Conservation (phyloP, 2,329 filamentous ascomycete genomes). For the Penicillium palitans region DNA sequence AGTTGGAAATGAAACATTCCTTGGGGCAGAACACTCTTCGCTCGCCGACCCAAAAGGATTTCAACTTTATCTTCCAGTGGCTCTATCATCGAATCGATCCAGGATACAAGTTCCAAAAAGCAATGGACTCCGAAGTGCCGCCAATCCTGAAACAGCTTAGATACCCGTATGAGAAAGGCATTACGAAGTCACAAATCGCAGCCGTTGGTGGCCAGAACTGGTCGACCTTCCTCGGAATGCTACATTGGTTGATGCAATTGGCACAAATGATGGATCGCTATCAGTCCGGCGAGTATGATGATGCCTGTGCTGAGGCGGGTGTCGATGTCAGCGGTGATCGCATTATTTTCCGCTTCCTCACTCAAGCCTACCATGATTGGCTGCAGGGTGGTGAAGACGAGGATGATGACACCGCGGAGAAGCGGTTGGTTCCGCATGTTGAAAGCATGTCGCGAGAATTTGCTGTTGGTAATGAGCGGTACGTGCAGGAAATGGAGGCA, state of each 20-base stretch:
- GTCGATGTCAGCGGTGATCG: constrained; percentile 85
- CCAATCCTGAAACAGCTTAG: constrained; percentile 88
- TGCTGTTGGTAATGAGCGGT: constrained; percentile 78
- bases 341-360: constrained; percentile 92
- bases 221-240: constrained; percentile 86
- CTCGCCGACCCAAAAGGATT: constrained; percentile 96
- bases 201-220: constrained; percentile 97
- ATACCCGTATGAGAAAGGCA: constrained; percentile 92
- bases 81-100: constrained; percentile 95
- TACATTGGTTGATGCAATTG: constrained; percentile 99
- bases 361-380: constrained; percentile 90
- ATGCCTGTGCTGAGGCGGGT: constrained; percentile 83
- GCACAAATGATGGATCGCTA: constrained; percentile 92
- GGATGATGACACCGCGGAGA: constrained; percentile 78
- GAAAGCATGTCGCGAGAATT: constrained; percentile 86
- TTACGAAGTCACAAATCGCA: constrained; percentile 92
- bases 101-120: constrained; percentile 87
- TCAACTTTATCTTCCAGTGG: constrained; percentile 98
- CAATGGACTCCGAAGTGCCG: constrained; percentile 92
- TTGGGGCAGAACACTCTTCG: constrained; percentile 89
- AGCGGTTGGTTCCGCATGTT: constrained; percentile 77
- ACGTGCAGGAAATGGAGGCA: constrained; percentile 77
- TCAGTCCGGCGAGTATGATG: constrained; percentile 74
- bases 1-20: constrained; percentile 94
- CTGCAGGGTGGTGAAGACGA: constrained; percentile 87